A percentile compares a stretch with the other conserved stretches of the same genome.
Conservation (phyloP, 257 asterid species). For the Solanum etuberosum region DNA sequence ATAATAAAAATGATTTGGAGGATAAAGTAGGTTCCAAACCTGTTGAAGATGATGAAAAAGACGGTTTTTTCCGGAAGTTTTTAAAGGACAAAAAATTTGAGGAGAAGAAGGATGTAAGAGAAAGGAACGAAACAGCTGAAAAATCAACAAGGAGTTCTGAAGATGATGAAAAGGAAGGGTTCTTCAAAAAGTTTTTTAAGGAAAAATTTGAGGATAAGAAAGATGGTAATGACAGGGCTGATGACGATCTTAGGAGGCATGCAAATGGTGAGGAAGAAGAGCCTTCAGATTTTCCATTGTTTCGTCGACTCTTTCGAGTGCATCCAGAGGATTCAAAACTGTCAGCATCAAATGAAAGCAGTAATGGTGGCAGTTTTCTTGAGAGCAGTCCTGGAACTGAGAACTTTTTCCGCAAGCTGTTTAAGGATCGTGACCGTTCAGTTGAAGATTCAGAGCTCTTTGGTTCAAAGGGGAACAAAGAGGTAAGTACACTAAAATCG, state of each 20-base stretch:
- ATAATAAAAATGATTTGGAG: conserved; percentile 52
- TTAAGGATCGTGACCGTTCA: conserved; percentile 87
- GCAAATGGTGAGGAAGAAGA: conserved; percentile 63
- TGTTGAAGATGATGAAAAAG: conserved; percentile 70
- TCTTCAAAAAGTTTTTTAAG: conserved; percentile 67
- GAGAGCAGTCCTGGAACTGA: conserved; percentile 95
- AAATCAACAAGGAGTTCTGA: conserved; percentile 43
- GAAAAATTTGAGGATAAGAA: conserved; percentile 73
- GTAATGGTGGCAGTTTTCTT: conserved; percentile 31
- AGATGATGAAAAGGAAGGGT: conserved; percentile 72
- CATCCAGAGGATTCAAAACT: conserved; percentile 74
- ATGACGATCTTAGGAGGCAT: conserved; percentile 47
- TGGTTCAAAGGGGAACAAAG: conserved; percentile 58
- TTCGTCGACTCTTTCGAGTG: conserved; percentile 68
- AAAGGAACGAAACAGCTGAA: conserved; percentile 43
- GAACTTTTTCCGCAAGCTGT: conserved; percentile 72
- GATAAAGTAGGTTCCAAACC: conserved; percentile 41
- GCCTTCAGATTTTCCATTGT: conserved; percentile 53
- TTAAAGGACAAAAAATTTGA: conserved; percentile 71
- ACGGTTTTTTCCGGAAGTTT: conserved; percentile 62
- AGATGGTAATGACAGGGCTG: conserved; percentile 27
- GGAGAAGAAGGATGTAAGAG: conserved; percentile 59
- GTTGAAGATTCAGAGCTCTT: conserved; percentile 90
- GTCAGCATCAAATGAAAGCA: conserved; percentile 29
- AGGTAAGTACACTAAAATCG: conserved; percentile 31